phyloP scores from a whole-genome alignment of 2,329 filamentous ascomycete genomes.

The Zymoseptoria crescenta region DNA sequence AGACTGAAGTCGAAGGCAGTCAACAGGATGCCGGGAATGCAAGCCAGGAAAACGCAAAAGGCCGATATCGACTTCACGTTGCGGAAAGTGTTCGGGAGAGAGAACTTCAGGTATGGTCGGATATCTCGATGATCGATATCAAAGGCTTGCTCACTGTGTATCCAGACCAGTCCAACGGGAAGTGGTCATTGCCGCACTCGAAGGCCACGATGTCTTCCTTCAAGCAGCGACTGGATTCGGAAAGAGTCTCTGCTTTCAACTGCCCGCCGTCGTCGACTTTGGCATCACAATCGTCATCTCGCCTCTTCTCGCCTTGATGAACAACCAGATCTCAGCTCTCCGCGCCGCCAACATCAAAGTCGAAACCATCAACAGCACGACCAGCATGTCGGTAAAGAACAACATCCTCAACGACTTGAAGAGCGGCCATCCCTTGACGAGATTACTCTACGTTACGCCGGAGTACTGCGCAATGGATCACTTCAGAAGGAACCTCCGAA shows the following conservation, averaged over 20 bases:
- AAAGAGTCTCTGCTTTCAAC: slow-evolving; percentile 87
- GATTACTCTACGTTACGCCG: slow-evolving; percentile 87
- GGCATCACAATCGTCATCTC: slow-evolving; percentile 90
- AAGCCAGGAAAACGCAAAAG: slow-evolving; percentile 17
- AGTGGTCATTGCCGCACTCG: slow-evolving; percentile 73
- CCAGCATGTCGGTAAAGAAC: slow-evolving; percentile 55
- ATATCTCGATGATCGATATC: not conserved
- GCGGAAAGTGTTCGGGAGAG: slow-evolving; percentile 29
- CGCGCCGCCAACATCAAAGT: slow-evolving; percentile 67
- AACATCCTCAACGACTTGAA: slow-evolving; percentile 72
- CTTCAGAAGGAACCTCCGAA: slow-evolving; percentile 66
- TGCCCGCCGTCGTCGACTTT: slow-evolving; percentile 78
- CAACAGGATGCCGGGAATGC: slow-evolving; percentile 20
- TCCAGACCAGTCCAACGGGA: slow-evolving; percentile 73
- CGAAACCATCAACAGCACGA: slow-evolving; percentile 80
- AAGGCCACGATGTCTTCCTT: slow-evolving; percentile 83
- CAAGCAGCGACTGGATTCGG: slow-evolving; percentile 88
- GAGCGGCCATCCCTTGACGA: slow-evolving; percentile 74
- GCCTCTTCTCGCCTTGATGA: slow-evolving; percentile 83
- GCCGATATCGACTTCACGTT: slow-evolving; percentile 33
- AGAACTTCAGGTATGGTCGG: slow-evolving; percentile 25
- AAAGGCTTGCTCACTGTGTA: slow-evolving; percentile 1
- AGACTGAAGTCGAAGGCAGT: not conserved
- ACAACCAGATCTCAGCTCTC: slow-evolving; percentile 84
- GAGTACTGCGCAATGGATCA: slow-evolving; percentile 72